These are phyloP conservation scores for Trichocomaceae sp. DNA, from an alignment of 2,329 filamentous ascomycete species.

Conservation along the genomic window DNA sequence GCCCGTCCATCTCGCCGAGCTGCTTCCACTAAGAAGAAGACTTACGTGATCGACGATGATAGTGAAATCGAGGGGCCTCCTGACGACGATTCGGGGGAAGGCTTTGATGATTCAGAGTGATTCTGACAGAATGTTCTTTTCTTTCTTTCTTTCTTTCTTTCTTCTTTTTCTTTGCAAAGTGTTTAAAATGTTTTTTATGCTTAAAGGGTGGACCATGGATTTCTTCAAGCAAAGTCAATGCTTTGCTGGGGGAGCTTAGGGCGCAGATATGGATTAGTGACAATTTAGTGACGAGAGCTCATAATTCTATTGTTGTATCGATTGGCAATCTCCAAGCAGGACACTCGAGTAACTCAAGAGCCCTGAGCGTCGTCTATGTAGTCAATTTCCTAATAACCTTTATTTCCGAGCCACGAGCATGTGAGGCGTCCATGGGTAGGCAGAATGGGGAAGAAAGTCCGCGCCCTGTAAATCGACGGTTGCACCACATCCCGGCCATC, in stretches of 20 bases:
- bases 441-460: neutral
- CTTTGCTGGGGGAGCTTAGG: neutral
- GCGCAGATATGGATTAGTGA: conserved; percentile 4
- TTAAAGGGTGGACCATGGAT: neutral
- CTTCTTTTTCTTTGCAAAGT: neutral
- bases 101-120: conserved; percentile 28
- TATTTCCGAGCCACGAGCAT: neutral
- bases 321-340: neutral
- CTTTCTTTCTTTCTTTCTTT: neutral
- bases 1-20: conserved; percentile 38
- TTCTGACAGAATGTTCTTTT: neutral
- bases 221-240: neutral
- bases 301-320: neutral
- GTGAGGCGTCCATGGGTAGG: neutral
- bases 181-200: neutral
- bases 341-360: neutral
- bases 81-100: conserved; percentile 33
- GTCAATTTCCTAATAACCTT: neutral
- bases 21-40: conserved; percentile 35
- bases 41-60: conserved; percentile 38
- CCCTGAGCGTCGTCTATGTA: neutral
- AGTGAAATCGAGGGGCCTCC: conserved; percentile 28
- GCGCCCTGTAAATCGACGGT: neutral
- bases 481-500: neutral
- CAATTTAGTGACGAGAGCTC: neutral